Evolutionary conservation across 768 basidiomycete genomes (phyloP).

Genomic region (Asterophora lycoperdoides): DNA sequence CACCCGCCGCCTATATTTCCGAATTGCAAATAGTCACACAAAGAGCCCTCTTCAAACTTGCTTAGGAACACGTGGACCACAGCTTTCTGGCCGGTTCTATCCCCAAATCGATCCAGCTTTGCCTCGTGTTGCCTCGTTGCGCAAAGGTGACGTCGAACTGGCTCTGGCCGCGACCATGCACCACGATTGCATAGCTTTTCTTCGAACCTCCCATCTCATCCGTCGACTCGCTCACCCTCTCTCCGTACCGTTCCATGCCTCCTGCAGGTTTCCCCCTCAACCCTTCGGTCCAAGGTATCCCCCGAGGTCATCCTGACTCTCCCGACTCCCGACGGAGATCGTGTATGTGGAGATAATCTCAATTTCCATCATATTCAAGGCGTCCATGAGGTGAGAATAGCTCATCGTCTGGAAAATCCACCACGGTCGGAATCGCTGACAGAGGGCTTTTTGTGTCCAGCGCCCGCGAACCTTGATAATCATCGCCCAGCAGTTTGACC

Average conservation of each 20-base stretch:
- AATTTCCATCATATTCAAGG: background rate
- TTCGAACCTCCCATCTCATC: background rate
- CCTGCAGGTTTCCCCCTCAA: slow-evolving; percentile 1
- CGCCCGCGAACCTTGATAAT: background rate
- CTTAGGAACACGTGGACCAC: slow-evolving; percentile 3
- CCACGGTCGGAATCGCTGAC: background rate
- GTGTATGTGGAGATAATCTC: no score
- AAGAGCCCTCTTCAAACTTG: background rate
- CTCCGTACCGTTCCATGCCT: background rate
- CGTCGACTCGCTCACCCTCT: background rate
- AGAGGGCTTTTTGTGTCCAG: background rate
- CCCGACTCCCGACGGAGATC: background rate
- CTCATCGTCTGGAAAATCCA: background rate
- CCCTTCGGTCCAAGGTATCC: slow-evolving; percentile 1
- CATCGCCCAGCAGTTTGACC: background rate
- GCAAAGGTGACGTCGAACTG: slow-evolving; percentile 5
- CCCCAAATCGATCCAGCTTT: slow-evolving; percentile 1
- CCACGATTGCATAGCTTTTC: slow-evolving; percentile 9
- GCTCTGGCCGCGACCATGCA: no score
- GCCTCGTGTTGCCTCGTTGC: slow-evolving; percentile 15
- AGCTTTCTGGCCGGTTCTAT: slow-evolving; percentile 1
- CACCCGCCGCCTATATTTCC: background rate
- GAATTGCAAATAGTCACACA: slow-evolving; percentile 2
- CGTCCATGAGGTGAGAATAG: background rate
- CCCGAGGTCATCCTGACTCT: slow-evolving; percentile 1